Base-by-base conservation (phyloP, 164 flowering plant genomes). In the Umbellularia californica region DNA sequence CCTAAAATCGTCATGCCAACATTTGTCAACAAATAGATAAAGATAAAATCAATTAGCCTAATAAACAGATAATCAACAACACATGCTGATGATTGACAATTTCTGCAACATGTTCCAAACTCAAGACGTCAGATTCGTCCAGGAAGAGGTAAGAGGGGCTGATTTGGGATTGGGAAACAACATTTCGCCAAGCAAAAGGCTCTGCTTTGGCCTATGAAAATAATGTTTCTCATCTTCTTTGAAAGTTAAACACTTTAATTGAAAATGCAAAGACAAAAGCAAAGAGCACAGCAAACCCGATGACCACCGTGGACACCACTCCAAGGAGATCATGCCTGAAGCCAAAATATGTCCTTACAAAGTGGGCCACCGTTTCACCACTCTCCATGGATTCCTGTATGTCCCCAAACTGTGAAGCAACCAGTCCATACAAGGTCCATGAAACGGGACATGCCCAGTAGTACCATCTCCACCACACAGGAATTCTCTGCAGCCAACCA, bases 391-490 rank as follows among this genome's bases (percentile, higher is more conserved):
- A 28, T 2, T 78, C 28, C 3, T 72, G 25, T 20, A 84, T 11
- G 51, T 89, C 90, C 28, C 86, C 88, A 73, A 77, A 87, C 68
- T 87, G 92, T 1, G 92, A 83, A 19, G 62, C 81, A 41, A 83
- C 77, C 63, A 88, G 71, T 58, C 92, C 92, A 33, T 88, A 86
- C 69, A 88, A 68, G 27, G 87, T 84, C 90, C 90, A 88, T 12
- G 90, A 66, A n/a, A 86, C 74, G 0, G 90, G 90, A 69, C 81
- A 80, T 19, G 78, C 74, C 78, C 84, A 86, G 20, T 82, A 85
- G 72, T 86, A 85, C 89, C 90, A 88, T 76, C 89, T 86, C 90
- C 90, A 88, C 90, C 90, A 88, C 25, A 83, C 75, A 0, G 90
- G 89, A 9, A 88, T 85, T 68, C 84, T 86, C 90, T 88, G 89